Evolutionary conservation across 345 rosid genomes (phyloP).

Genomic region (Arabidopsis suecica): DNA sequence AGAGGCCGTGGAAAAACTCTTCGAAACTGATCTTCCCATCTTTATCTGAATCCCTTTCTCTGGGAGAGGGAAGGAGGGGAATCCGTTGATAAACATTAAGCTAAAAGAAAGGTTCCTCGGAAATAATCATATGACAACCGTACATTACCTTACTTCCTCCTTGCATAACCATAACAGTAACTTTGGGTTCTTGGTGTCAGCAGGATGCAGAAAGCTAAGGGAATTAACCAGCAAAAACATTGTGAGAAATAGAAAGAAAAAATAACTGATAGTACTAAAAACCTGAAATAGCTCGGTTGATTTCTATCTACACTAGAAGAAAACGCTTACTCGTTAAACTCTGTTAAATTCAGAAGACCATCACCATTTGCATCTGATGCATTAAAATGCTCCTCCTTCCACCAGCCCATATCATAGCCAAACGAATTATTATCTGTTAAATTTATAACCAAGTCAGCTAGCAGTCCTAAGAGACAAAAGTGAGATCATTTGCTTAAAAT

Average conservation of each 20-base stretch:
- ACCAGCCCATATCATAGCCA: constrained; percentile 97
- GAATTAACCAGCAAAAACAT: constrained; percentile 25
- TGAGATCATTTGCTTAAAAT: constrained; percentile 9
- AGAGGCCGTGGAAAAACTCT: constrained; percentile 90
- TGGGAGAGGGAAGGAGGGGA: constrained; percentile 36
- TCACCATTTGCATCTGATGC: constrained; percentile 96
- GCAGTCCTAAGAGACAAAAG: constrained; percentile 9
- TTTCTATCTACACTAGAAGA: constrained; percentile 20
- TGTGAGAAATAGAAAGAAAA: neutral
- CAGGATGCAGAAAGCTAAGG: constrained; percentile 92
- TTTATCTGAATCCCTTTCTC: constrained; percentile 93
- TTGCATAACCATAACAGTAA: constrained; percentile 84
- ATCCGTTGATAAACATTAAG: neutral
- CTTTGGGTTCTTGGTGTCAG: constrained; percentile 84
- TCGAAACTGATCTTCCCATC: constrained; percentile 84
- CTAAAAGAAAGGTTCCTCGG: constrained; percentile 14
- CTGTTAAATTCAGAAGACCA: constrained; percentile 80
- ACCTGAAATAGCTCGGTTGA: constrained; percentile 2
- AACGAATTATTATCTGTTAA: constrained; percentile 63
- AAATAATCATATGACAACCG: constrained; percentile 16
- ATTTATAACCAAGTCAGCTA: constrained; percentile 31
- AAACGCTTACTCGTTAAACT: constrained; percentile 89
- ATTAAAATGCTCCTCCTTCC: constrained; percentile 96
- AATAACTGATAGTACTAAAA: neutral
- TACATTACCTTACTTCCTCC: constrained; percentile 90